These are phyloP conservation scores for Macadamia integrifolia DNA, from an alignment of 164 flowering plant species.

Conservation along the genomic window DNA sequence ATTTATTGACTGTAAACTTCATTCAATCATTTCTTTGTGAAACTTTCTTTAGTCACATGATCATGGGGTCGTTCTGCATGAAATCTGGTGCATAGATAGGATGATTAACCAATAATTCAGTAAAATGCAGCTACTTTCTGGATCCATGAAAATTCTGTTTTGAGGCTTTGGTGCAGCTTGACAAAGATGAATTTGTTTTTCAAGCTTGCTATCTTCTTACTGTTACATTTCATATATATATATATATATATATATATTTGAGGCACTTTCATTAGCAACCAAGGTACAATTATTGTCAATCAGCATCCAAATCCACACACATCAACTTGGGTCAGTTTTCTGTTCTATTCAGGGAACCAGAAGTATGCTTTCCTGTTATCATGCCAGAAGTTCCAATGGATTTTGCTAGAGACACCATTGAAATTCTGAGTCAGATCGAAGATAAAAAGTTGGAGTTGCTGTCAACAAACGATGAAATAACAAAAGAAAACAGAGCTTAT, in stretches of 20 bases:
- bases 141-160: no score
- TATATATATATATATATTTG: no score
- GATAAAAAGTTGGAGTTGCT: constrained; percentile 14
- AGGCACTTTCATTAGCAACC: no score
- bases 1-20: neutral
- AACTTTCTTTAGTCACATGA: no score
- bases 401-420: constrained; percentile 6
- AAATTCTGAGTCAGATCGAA: constrained; percentile 8
- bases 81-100: no score
- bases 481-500: neutral
- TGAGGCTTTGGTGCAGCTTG: no score
- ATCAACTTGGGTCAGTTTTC: neutral
- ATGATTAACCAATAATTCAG: no score
- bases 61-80: no score
- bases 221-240: no score
- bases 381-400: neutral
- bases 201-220: no score
- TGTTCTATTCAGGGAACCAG: constrained; percentile 29
- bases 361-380: constrained; percentile 36
- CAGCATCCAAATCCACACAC: neutral
- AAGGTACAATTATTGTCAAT: neutral
- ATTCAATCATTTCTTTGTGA: neutral
- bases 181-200: no score
- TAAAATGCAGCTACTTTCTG: no score
- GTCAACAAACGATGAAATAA: neutral